Base-by-base conservation (phyloP, 495 filamentous ascomycete genomes). In the Tetracladium setigerum region DNA sequence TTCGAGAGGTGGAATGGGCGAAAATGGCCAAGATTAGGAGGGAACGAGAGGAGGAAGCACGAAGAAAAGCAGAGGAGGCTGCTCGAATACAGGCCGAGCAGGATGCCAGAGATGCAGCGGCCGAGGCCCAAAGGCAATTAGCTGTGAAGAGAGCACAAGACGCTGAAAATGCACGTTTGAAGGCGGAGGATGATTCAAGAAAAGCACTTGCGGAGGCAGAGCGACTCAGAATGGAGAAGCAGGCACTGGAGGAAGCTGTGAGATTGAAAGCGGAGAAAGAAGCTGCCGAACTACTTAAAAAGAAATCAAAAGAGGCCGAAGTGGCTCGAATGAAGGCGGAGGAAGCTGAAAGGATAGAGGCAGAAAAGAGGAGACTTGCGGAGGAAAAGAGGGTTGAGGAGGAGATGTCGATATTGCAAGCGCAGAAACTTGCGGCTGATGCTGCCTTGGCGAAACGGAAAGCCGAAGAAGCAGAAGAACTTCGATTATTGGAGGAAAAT, bases 181-280 rank as follows among this genome's bases (percentile, higher is more conserved):
- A 24, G 5, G 22, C 22, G 22, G 22, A 27, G 7, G 22, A 27
- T 3, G 22, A 27, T 27, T 27, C 22, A 7, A 27, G 22, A 27
- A 27, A 7, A 27, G 22, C 22, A 27, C 22, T 27, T 27, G 22
- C 22, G 22, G 22, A 27, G 22, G 22, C n/a, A 12, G 43, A 16
- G 4, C 35, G 32, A 46, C 14, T 36, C 18, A 46, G 37, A 27
- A 18, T 19, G 12, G 43, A 37, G 24, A 31, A 44, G 17, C 22
- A 32, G 7, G 41, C 27, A 15, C 17, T 31, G 41, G 32, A 78
- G 14, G 66, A 78, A 44, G 67, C 67, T 35, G 70, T 72, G 46
- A 61, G 61, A 43, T 62, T 65, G 30, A 62, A 66, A 22, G 55
- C 77, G 27, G 66, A 69, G 16, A 71, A 63, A 15, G 74, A 60